phyloP scores from a whole-genome alignment of 305 asterid species.

The Solanum hybrid region DNA sequence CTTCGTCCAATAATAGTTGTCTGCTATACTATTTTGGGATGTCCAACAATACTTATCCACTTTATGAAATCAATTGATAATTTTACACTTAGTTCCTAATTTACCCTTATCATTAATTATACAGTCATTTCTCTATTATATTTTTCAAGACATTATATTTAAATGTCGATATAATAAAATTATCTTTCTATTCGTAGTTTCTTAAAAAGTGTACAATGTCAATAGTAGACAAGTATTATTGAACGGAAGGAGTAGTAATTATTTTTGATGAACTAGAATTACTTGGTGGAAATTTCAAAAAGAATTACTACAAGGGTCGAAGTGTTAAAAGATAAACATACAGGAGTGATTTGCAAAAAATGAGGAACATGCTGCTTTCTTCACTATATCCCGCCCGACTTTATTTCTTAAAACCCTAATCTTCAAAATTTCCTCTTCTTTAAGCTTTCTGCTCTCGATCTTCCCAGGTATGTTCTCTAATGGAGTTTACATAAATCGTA shows the following conservation, averaged over 20 bases:
- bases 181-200: too few relatives aligned
- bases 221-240: too few relatives aligned
- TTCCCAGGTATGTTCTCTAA: not conserved
- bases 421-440: not conserved
- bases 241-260: not conserved
- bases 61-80: too few relatives aligned
- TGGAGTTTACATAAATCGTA: not conserved
- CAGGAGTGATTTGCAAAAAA: conserved; percentile 1
- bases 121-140: too few relatives aligned
- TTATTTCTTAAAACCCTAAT: not conserved
- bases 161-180: too few relatives aligned
- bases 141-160: too few relatives aligned
- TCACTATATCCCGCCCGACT: not conserved
- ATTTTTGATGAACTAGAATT: not conserved
- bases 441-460: not conserved
- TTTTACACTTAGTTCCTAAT: too few relatives aligned
- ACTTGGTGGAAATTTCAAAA: not conserved
- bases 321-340: not conserved
- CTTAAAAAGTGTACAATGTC: not conserved
- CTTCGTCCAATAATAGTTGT: rapidly evolving
- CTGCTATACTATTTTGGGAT: too few relatives aligned
- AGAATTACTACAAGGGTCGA: not conserved
- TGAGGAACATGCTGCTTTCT: not conserved
- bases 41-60: too few relatives aligned
- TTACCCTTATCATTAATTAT: too few relatives aligned